These are phyloP conservation scores for Jamesozyma jinghongensis DNA, from an alignment of 805 yeast species.

Conservation along the genomic window DNA sequence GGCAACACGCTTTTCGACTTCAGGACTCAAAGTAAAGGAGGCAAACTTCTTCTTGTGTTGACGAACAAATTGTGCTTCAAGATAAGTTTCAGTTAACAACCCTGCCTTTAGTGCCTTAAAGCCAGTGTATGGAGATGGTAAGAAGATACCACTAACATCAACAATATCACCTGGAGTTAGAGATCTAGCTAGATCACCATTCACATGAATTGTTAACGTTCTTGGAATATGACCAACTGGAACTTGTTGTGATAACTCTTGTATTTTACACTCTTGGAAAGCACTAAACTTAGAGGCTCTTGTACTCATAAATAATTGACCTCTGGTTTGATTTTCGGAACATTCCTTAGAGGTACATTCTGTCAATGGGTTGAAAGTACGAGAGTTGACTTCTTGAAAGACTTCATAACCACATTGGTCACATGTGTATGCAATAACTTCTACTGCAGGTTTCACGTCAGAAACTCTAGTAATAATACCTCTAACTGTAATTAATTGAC, in stretches of 20 bases:
- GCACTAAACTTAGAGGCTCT: conserved; percentile 93
- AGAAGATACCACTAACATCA: conserved; percentile 82
- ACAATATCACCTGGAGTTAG: conserved; percentile 92
- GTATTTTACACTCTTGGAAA: conserved; percentile 91
- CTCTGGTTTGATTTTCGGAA: conserved; percentile 66
- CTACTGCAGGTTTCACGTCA: conserved; percentile 88
- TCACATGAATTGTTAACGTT: conserved; percentile 73
- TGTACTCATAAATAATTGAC: conserved; percentile 84
- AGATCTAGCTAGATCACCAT: conserved; percentile 81
- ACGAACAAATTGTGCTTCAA: conserved; percentile 75
- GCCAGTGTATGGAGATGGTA: conserved; percentile 95
- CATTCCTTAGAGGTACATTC: conserved; percentile 85
- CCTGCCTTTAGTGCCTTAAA: conserved; percentile 91
- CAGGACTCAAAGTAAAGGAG: conserved; percentile 47
- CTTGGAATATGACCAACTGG: conserved; percentile 98
- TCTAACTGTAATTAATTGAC: conserved; percentile 79
- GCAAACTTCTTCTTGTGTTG: conserved; percentile 89
- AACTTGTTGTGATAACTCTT: conserved; percentile 91
- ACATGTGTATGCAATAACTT: conserved; percentile 92
- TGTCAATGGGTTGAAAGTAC: conserved; percentile 74
- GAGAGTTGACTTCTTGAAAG: conserved; percentile 86
- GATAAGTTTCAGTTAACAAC: conserved; percentile 81
- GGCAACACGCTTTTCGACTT: conserved; percentile 46
- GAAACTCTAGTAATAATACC: conserved; percentile 94
- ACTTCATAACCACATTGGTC: conserved; percentile 95